A percentile compares a stretch with the other conserved stretches of the same genome.
These are phyloP conservation scores for Solanum hybrid DNA, from an alignment of 305 asterid species.

Conservation along the genomic window DNA sequence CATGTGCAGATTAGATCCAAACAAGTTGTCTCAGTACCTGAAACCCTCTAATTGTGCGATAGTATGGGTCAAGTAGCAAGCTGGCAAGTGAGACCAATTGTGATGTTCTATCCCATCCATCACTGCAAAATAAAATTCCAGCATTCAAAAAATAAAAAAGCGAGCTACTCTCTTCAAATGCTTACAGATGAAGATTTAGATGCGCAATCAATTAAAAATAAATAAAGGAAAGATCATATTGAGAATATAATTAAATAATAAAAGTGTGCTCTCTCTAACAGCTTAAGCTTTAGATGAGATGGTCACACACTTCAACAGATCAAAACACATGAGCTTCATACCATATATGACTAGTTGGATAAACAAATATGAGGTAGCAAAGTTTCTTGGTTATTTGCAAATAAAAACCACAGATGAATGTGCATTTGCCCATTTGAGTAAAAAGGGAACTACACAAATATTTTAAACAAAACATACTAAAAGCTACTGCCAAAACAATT, in stretches of 20 bases:
- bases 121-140: constrained; percentile 39
- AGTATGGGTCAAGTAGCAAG: constrained; percentile 95
- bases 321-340: not conserved
- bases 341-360: not conserved
- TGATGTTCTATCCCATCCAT: constrained; percentile 99
- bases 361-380: not conserved
- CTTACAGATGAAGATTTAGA: not conserved
- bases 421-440: not conserved
- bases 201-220: not conserved
- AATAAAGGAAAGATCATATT: not conserved
- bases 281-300: not conserved
- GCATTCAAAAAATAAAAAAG: constrained; percentile 9
- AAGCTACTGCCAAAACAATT: not conserved
- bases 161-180: not conserved
- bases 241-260: not conserved
- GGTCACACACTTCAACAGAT: not conserved
- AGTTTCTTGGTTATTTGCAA: not conserved
- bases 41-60: constrained; percentile 85
- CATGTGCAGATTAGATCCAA: not conserved
- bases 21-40: constrained; percentile 46
- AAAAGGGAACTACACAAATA: not conserved
- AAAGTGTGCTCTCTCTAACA: not conserved
- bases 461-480: not conserved
- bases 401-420: not conserved
- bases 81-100: constrained; percentile 93